These are phyloP conservation scores for Chamaecrista fasciculata DNA, from an alignment of 306 rosid genomes.

Conservation along the genomic window DNA sequence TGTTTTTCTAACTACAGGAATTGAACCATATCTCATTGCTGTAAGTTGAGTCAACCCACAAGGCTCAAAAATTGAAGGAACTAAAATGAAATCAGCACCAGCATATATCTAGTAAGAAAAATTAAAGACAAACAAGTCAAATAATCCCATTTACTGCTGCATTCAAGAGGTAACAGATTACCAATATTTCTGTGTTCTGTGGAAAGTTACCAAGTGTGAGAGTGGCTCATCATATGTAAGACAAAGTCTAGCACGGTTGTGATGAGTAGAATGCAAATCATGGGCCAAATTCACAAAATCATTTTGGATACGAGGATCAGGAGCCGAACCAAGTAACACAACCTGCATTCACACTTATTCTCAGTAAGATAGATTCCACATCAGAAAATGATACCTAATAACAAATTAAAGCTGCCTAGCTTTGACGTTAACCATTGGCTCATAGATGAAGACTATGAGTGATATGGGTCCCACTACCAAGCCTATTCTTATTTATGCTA, in stretches of 20 bases:
- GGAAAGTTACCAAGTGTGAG: constrained; percentile 77
- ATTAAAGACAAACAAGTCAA: constrained; percentile 20
- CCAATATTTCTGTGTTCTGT: constrained; percentile 16
- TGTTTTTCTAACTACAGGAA: constrained; percentile 94
- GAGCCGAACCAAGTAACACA: constrained; percentile 98
- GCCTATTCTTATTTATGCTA: no score
- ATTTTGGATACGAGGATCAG: constrained; percentile 93
- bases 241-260: constrained; percentile 71
- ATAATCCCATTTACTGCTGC: constrained; percentile 14
- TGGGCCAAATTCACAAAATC: constrained; percentile 81
- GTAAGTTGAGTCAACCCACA: constrained; percentile 96
- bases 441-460: neutral
- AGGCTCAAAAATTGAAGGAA: constrained; percentile 98
- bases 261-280: constrained; percentile 58
- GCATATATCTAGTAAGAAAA: constrained; percentile 68
- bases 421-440: constrained; percentile 20
- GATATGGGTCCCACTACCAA: neutral
- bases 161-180: constrained; percentile 8
- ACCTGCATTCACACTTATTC: constrained; percentile 51
- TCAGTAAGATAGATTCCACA: constrained; percentile 8
- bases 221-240: constrained; percentile 96
- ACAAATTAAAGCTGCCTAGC: neutral
- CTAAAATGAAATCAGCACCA: constrained; percentile 87
- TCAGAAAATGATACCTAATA: constrained; percentile 16
- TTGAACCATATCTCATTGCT: constrained; percentile 98